phyloP scores from a whole-genome alignment of 345 rosid genomes.

The Citrus sinensis region DVS_A1.0 CM039165.1:2723001-2723500 shows the following conservation, averaged over 20 bases:
- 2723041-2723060: neutral
- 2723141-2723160: constrained; percentile 67
- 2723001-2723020: too few species aligned
- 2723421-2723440: too few species aligned
- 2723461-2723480: too few species aligned
- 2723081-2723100: neutral
- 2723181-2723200: constrained; percentile 62
- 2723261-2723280: neutral
- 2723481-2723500: too few species aligned
- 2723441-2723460: too few species aligned
- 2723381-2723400: too few species aligned
- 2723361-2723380: too few species aligned
- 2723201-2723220: constrained; percentile 52
- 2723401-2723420: too few species aligned
- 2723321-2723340: neutral
- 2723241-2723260: neutral
- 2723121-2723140: constrained; percentile 66
- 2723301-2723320: neutral
- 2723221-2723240: neutral
- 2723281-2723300: neutral
- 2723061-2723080: too few species aligned
- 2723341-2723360: neutral
- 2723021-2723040: neutral
- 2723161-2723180: constrained; percentile 62
- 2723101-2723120: constrained; percentile 76